Conservation (phyloP, 2,329 filamentous ascomycete genomes). For the Fusarium veterinarium region DNA sequence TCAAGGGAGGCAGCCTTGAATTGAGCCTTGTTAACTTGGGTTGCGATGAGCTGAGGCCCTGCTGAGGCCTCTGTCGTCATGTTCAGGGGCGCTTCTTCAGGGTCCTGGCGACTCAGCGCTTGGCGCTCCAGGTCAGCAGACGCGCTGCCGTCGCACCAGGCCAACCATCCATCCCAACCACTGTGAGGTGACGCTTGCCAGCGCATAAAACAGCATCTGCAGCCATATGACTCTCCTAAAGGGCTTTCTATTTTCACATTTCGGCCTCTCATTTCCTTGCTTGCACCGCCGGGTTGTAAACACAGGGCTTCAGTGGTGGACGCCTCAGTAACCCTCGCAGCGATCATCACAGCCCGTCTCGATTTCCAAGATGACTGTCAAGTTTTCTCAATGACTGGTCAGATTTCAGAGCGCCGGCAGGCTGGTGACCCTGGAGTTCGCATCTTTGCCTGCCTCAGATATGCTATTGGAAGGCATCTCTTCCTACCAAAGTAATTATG, state of each 20-base stretch:
- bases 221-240: slow-evolving; percentile 39
- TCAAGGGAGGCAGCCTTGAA: slow-evolving; percentile 14
- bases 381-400: slow-evolving; percentile 39
- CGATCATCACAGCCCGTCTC: slow-evolving; percentile 32
- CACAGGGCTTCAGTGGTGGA: slow-evolving; percentile 4
- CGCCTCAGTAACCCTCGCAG: slow-evolving; percentile 11
- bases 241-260: slow-evolving; percentile 25
- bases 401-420: slow-evolving; percentile 19
- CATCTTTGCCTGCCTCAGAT: slow-evolving; percentile 19
- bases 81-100: slow-evolving; percentile 36
- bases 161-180: slow-evolving; percentile 25
- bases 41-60: slow-evolving; percentile 23
- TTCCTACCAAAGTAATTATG: background rate
- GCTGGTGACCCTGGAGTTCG: slow-evolving; percentile 17
- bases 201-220: slow-evolving; percentile 43
- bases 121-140: slow-evolving; percentile 39
- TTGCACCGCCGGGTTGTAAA: slow-evolving; percentile 9
- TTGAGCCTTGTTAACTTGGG: slow-evolving; percentile 29
- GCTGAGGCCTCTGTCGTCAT: slow-evolving; percentile 41
- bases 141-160: slow-evolving; percentile 33
- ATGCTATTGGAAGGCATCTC: background rate
- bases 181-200: slow-evolving; percentile 36
- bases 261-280: slow-evolving; percentile 33
- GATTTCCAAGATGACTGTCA: slow-evolving; percentile 24
- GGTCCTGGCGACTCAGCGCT: slow-evolving; percentile 40